Conservation (phyloP, 202 grass and related monocot species). For the Brachypodium distachyon region DNA sequence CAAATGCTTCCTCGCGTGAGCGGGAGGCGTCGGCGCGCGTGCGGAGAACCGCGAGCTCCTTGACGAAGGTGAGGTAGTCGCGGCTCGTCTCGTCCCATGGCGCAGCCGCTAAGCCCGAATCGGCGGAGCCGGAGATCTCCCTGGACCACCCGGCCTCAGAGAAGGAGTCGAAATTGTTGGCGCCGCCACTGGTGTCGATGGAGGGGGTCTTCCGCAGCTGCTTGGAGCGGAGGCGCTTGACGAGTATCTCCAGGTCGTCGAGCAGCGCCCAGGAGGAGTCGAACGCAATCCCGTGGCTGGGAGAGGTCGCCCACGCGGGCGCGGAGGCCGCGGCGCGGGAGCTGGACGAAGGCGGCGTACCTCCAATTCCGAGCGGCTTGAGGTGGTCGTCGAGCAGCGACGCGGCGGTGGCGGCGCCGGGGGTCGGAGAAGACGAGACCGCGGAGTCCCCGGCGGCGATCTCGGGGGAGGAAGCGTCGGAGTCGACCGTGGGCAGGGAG, state of each 20-base stretch:
- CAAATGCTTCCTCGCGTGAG: conserved; percentile 85
- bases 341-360: conserved; percentile 22
- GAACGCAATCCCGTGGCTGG: conserved; percentile 70
- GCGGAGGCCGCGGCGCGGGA: conserved; percentile 26
- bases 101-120: conserved; percentile 29
- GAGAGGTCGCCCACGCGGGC: conserved; percentile 62
- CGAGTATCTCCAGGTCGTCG: conserved; percentile 90
- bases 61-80: conserved; percentile 91
- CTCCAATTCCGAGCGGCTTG: conserved; percentile 31
- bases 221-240: conserved; percentile 94
- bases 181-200: conserved; percentile 14
- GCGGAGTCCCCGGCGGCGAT: conserved; percentile 17
- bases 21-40: conserved; percentile 58
- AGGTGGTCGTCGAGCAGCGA: conserved; percentile 61
- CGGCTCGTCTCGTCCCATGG: conserved; percentile 82
- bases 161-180: conserved; percentile 69
- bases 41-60: conserved; percentile 77
- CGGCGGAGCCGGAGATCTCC: conserved; percentile 56
- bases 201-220: conserved; percentile 52
- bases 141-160: conserved; percentile 96
- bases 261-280: conserved; percentile 88
- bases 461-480: conserved; percentile 29
- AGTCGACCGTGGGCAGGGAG: conserved; percentile 38
- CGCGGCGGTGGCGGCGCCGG: conserved; percentile 3
- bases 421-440: not conserved